Evolutionary conservation across 768 basidiomycete genomes (phyloP), one percentile per base, ranked within the genome.

Genomic region (Peribolospora kevripleyi): DNA sequence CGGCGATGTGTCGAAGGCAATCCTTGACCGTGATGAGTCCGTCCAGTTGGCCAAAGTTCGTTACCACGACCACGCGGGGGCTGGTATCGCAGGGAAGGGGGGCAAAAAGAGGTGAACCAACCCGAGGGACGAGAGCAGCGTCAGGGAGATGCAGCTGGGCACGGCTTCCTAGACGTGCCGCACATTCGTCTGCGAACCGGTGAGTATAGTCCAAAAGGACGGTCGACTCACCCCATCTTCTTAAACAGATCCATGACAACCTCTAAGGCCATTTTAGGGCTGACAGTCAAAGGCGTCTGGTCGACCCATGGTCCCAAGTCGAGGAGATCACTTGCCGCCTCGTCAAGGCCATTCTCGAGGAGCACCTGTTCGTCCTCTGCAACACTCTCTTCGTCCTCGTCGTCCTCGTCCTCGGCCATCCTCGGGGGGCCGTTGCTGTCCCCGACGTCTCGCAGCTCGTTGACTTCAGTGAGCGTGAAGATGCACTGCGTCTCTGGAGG

Each of bases 241-340:
- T 91, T 85, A 73, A 97, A 98, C 38, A 98, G 70, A 64, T 98
- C 87, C 82, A 93, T 86, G 6, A 90, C 86, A 54, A 95, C 87
- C 67, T 98, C 93, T 47, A 98, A 71, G 0, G 88, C 87, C 46
- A 93, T 74, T 59, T 84, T 84, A 1, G 87, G 81, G 5, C 87
- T 81, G 8, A 93, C 88, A 0, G 84, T 87, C 63, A 98, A 75
- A 0, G 91, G 88, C 0, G 87, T 91, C 93, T 98, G 65, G 66
- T 95, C 93, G 1, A 97, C 86, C 81, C 87, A 97, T 7, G 84
- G 82, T 73, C 82, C 67, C 50, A 73, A 68, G 57, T 72, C 70
- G 38, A 72, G 63, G n/a, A 58, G 61, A 6, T 69, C 68, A 5
- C 62, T 61, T 25, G 57, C 56, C 0, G 48, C 54, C 0, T 55